Base-by-base conservation (phyloP, 805 yeast genomes). In the Wickerhamiella galacta region DNA sequence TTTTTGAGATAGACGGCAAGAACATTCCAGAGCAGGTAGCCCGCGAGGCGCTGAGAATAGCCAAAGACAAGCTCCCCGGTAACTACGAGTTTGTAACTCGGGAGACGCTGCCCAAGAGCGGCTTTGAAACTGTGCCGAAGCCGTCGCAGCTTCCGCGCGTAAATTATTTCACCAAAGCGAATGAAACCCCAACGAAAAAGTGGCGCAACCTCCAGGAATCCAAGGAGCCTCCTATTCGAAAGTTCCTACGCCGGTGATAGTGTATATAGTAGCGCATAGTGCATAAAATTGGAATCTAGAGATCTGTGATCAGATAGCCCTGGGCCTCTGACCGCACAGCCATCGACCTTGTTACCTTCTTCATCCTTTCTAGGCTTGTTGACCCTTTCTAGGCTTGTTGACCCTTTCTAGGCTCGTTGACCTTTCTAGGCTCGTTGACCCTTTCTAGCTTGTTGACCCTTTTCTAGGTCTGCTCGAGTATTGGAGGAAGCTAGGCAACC, bases 31-130 rank as follows among this genome's bases (percentile, higher is more conserved):
- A 81, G 51, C 72, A 70, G 43, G 80, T 81, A 16, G 96, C 95
- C 17, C 70, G 79, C 45, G 95, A 87, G 46, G 90, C 93, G 0
- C 68, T 64, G 47, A 69, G 93, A 54, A 78, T 82, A 54, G 95
- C 95, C 4, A 76, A 87, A 27, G 82, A 74, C 40, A 87, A 87
- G 52, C 66, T 90, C 36, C 98, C 98, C 0, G 96, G 96, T 11
- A 67, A 72, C 31, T 85, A 75, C 58, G 96, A 87, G 58, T 76
- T 87, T 48, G 71, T 87, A 27, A 71, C 35, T 63, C 57, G 43
- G 66, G 67, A 16, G 64, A 78, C 25, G 58, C 68, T 37, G 24
- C 70, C 83, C 21, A 73, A 92, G 59, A 75, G 75, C 10, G 81
- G 94, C 16, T 59, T 79, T 37, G 65, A 68, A 28, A 50, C 64